A percentile compares a stretch with the other conserved stretches of the same genome.
These are phyloP conservation scores for Dichomitus squalens DNA, from an alignment of 1,284 basidiomycete species.

Conservation along the genomic window DNA sequence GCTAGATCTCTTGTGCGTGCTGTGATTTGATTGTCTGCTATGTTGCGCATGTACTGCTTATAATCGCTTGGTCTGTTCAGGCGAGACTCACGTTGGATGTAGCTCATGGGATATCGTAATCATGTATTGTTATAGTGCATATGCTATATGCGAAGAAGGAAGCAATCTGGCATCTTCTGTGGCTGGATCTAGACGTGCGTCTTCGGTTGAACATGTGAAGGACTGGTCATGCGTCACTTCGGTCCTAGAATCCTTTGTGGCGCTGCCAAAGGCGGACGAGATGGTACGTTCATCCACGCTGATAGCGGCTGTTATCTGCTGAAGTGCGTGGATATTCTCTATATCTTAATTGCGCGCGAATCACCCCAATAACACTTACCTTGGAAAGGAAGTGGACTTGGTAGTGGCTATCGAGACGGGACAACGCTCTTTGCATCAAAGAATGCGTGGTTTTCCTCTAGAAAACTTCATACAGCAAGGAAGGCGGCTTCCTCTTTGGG, in stretches of 20 bases:
- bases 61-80: constrained; percentile 14
- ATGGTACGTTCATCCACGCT: constrained; percentile 5
- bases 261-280: constrained; percentile 1
- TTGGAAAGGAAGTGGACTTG: constrained; percentile 4
- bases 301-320: neutral
- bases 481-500: neutral
- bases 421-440: constrained; percentile 4
- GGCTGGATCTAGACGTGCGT: constrained; percentile 4
- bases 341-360: neutral
- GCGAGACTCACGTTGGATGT: constrained; percentile 21
- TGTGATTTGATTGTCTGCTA: constrained; percentile 21
- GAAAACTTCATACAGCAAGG: constrained; percentile 3
- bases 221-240: neutral
- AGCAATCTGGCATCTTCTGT: constrained; percentile 9
- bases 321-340: neutral
- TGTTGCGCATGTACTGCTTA: constrained; percentile 29
- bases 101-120: constrained; percentile 22
- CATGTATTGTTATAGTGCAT: constrained; percentile 18
- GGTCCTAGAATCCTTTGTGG: neutral
- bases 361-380: neutral
- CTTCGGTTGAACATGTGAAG: constrained; percentile 12
- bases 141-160: constrained; percentile 10
- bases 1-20: constrained; percentile 18
- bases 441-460: constrained; percentile 4
- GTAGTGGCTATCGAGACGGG: constrained; percentile 7